Percentiles rank a stretch among this genome's conserved stretches.
Conservation (phyloP, 2,329 filamentous ascomycete genomes). For the Diaporthe sp. region DNA sequence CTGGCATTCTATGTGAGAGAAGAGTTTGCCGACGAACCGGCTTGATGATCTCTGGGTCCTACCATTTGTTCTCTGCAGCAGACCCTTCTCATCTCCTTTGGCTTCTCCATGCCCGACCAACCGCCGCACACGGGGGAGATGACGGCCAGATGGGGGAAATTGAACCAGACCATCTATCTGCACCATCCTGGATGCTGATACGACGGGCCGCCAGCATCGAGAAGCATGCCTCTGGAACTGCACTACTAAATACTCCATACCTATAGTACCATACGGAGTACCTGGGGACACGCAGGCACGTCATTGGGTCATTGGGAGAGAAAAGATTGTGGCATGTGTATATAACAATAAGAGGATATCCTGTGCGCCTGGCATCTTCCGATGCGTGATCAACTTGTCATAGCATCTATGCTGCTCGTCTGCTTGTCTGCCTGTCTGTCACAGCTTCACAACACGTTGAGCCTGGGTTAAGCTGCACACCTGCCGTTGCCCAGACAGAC, state of each 20-base stretch:
- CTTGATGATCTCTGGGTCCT: neutral
- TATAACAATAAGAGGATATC: constrained; percentile 8
- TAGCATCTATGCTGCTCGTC: neutral
- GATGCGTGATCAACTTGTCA: neutral
- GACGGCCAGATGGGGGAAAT: constrained; percentile 30
- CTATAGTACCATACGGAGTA: constrained; percentile 2
- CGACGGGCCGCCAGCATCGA: constrained; percentile 26
- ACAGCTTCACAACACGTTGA: neutral
- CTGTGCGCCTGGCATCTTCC: constrained; percentile 18
- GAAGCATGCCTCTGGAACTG: neutral
- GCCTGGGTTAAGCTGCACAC: neutral
- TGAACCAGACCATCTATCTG: constrained; percentile 10
- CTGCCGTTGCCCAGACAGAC: constrained; percentile 15
- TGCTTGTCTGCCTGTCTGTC: neutral
- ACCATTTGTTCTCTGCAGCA: neutral
- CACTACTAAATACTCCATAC: neutral
- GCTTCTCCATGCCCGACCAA: neutral
- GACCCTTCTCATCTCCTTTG: constrained; percentile 20
- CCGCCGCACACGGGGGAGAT: constrained; percentile 7
- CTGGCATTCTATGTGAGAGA: constrained; percentile 26
- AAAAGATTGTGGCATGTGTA: constrained; percentile 8
- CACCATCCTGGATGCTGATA: constrained; percentile 27
- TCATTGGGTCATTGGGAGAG: neutral
- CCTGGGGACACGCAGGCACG: neutral
- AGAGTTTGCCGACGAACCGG: constrained; percentile 19